These are phyloP conservation scores for Seiridium cupressi DNA, from an alignment of 2,329 filamentous ascomycete species.

Conservation along the genomic window DNA sequence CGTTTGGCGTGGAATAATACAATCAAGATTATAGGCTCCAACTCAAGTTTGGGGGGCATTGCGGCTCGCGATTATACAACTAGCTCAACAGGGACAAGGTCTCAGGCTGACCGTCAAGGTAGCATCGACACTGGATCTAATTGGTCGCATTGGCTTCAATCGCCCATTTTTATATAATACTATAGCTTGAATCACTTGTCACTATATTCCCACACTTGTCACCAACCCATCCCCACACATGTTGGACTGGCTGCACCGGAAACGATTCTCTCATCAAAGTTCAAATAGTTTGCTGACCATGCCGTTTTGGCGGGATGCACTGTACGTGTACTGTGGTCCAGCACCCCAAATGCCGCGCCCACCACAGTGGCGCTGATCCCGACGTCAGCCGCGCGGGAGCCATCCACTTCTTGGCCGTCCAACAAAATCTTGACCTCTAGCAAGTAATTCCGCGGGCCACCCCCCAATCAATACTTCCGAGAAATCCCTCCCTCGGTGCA, in stretches of 20 bases:
- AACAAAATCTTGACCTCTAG: not conserved
- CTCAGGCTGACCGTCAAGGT: not conserved
- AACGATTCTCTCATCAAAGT: not conserved
- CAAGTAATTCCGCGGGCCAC: not conserved
- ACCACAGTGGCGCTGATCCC: conserved; percentile 7
- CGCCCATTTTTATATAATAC: not conserved
- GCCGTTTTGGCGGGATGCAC: conserved; percentile 1
- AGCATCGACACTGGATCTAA: not conserved
- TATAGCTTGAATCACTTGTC: not conserved
- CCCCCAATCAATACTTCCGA: not conserved
- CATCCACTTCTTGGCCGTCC: not conserved
- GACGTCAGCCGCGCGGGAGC: conserved; percentile 1
- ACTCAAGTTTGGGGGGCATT: too few species aligned
- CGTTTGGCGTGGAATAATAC: not conserved
- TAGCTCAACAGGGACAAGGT: not conserved
- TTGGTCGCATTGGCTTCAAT: not conserved
- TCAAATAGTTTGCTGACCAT: not conserved
- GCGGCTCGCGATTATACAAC: too few species aligned
- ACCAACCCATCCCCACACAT: too few species aligned
- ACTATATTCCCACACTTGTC: too few species aligned
- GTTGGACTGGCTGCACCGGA: not conserved
- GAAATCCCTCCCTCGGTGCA: not conserved
- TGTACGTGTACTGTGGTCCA: conserved; percentile 1
- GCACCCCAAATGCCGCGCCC: not conserved
- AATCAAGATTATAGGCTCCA: too few species aligned